Evolutionary conservation across 495 filamentous ascomycete genomes (phyloP).

Genomic region (Penicillium angulare): DNA sequence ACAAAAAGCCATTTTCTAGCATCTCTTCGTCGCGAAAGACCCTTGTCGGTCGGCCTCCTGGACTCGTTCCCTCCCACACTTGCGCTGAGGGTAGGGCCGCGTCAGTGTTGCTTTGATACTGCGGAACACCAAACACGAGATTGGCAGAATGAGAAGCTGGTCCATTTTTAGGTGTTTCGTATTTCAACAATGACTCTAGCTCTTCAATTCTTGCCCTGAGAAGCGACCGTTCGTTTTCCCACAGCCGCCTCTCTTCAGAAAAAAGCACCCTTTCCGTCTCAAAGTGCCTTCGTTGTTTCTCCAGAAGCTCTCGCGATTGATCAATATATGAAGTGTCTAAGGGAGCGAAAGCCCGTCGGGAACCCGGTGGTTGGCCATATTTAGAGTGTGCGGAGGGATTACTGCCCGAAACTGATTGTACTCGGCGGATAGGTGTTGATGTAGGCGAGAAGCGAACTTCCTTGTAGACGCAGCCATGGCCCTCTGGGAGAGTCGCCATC

Average conservation of each 20-base stretch:
- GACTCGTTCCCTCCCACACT: conserved; percentile 46
- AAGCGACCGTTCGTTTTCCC: conserved; percentile 41
- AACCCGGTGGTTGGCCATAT: conserved; percentile 9
- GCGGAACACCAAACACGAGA: conserved; percentile 8
- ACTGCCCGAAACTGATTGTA: conserved; percentile 37
- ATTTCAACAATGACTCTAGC: conserved; percentile 32
- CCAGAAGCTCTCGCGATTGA: conserved; percentile 40
- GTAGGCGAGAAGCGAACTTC: conserved; percentile 50
- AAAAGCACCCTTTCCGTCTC: conserved; percentile 41
- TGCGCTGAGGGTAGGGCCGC: conserved; percentile 19
- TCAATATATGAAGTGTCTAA: conserved; percentile 37
- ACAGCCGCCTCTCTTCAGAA: conserved; percentile 39
- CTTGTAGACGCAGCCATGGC: conserved; percentile 45
- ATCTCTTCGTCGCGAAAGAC: conserved; percentile 40
- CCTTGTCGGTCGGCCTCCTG: conserved; percentile 39
- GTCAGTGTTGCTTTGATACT: conserved; percentile 9
- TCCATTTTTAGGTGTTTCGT: conserved; percentile 8
- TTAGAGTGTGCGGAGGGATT: conserved; percentile 27
- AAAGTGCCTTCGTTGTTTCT: conserved; percentile 39
- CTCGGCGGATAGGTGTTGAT: conserved; percentile 37
- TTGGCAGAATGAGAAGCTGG: conserved; percentile 2
- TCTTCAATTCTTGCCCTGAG: conserved; percentile 40
- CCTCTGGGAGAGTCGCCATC: conserved; percentile 27
- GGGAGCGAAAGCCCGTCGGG: conserved; percentile 11
- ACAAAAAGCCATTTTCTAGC: conserved; percentile 19